Evolutionary conservation across 2,329 filamentous ascomycete genomes (phyloP), one percentile per base, ranked within the genome.

Genomic region (Paraphaeosphaeria sporulosa): DNA sequence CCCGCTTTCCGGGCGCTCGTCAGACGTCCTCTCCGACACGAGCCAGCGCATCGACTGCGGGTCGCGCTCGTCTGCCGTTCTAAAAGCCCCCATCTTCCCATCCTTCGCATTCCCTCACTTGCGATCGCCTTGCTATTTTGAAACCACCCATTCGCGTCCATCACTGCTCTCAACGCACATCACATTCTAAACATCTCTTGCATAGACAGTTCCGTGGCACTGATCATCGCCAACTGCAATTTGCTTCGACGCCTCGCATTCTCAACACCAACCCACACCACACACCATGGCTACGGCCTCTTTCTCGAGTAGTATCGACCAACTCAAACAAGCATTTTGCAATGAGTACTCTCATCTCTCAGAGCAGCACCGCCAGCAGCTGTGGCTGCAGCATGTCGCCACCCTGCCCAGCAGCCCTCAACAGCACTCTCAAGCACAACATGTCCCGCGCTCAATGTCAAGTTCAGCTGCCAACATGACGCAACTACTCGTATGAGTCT

Each of bases 321-420:
- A 74, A 54, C 72, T 77, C 62, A 73, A 71, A 59, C 73, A 73
- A 53, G 64, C 74, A 19, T 76, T 80, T 67, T 78, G 71, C 71
- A 65, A 55, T 47, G 64, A 67, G 53, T 64, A 79, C 56, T 58
- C 69, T 46, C 63, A 74, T 55, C 72, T 78, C 47, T 65, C 76
- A 44, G 73, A 77, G 42, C 66, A 75, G 38, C 64, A 78, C 58
- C 74, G 72, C 58, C 71, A 76, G 47, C 59, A 66, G n/a, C 71
- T 71, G 51, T 80, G 77, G 78, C 61, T 63, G 25, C 68, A 74
- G 49, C 65, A 75, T 38, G 64, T 65, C 53, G 64, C 73, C 17
- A 48, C 61, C 46, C 60, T 59, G 42, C 59, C 65, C 36, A 58
- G 49, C 47, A 48, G 44, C 50, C 32, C 56, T 36, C 48, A 64